Percentiles rank a stretch among this genome's conserved stretches.
phyloP scores from a whole-genome alignment of 768 basidiomycete genomes.

The Boletellus ananas region DNA sequence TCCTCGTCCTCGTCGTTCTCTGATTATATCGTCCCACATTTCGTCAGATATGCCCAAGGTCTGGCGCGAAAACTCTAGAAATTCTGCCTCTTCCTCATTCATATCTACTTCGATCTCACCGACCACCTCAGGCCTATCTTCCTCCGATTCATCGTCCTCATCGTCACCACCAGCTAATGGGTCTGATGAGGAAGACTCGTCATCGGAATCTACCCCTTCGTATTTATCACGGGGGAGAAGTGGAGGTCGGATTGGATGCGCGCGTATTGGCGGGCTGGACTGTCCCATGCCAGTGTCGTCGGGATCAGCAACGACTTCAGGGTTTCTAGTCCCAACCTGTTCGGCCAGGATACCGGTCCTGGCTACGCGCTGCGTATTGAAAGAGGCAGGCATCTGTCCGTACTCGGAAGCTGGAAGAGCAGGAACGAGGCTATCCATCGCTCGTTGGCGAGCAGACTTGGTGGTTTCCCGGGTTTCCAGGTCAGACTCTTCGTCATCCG shows the following conservation, averaged over 20 bases:
- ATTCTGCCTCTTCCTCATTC: constrained; percentile 91
- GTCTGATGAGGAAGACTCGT: constrained; percentile 71
- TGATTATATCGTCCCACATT: constrained; percentile 87
- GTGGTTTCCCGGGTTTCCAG: constrained; percentile 28
- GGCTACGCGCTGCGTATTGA: constrained; percentile 67
- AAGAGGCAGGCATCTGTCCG: constrained; percentile 78
- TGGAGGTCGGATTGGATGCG: constrained; percentile 65
- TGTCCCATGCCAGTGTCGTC: constrained; percentile 2
- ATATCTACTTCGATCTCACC: constrained; percentile 88
- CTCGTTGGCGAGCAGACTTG: constrained; percentile 48
- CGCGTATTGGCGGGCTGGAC: constrained; percentile 18
- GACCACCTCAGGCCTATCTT: constrained; percentile 78
- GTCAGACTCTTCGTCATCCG: constrained; percentile 41
- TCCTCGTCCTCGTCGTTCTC: constrained; percentile 72
- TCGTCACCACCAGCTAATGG: constrained; percentile 36
- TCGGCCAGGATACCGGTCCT: constrained; percentile 44
- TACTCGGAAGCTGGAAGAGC: constrained; percentile 79
- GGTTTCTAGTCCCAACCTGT: constrained; percentile 26
- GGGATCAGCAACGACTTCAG: not conserved
- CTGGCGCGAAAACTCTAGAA: constrained; percentile 91
- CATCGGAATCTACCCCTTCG: constrained; percentile 92
- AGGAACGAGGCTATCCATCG: constrained; percentile 81
- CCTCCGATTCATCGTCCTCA: constrained; percentile 62
- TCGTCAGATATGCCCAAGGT: constrained; percentile 83
- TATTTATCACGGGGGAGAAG: constrained; percentile 79